These are phyloP conservation scores for Xylariaceae sp. DNA, from an alignment of 2,329 filamentous ascomycete genomes.

Conservation along the genomic window DNA sequence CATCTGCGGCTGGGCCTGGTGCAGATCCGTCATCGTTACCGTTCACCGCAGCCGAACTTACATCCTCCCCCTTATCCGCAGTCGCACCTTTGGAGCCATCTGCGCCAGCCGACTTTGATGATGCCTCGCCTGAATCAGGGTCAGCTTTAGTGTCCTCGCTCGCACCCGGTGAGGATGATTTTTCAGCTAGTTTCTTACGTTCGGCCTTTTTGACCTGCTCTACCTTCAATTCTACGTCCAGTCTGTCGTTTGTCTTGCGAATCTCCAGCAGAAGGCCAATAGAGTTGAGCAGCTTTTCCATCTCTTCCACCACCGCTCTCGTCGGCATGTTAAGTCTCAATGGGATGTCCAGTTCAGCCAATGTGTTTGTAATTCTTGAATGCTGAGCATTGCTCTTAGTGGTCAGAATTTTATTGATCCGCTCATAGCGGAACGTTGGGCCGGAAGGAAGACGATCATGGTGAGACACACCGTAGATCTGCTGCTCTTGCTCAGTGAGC, in stretches of 20 bases:
- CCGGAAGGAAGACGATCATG: constrained; percentile 82
- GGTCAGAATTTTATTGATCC: constrained; percentile 70
- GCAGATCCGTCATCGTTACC: background rate
- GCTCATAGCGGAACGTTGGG: constrained; percentile 83
- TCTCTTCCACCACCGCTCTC: constrained; percentile 61
- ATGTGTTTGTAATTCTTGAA: constrained; percentile 64
- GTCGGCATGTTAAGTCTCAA: constrained; percentile 69
- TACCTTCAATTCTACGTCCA: constrained; percentile 63
- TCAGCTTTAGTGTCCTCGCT: background rate
- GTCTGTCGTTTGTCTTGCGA: constrained; percentile 68
- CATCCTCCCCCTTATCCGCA: background rate
- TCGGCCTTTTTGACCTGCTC: constrained; percentile 53
- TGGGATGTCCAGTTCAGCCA: constrained; percentile 66
- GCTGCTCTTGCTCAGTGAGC: constrained; percentile 69
- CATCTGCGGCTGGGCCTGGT: constrained; percentile 5
- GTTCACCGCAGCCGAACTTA: background rate
- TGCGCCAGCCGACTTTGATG: background rate
- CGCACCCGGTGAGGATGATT: background rate
- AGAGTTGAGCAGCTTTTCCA: constrained; percentile 63
- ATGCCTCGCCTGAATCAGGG: background rate
- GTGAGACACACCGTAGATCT: constrained; percentile 75
- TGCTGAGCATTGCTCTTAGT: constrained; percentile 74
- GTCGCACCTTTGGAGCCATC: background rate
- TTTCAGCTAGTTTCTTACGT: constrained; percentile 37
- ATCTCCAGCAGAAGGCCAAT: constrained; percentile 67